Conservation (phyloP, 2,329 filamentous ascomycete genomes). For the Geosmithia morbida region DNA sequence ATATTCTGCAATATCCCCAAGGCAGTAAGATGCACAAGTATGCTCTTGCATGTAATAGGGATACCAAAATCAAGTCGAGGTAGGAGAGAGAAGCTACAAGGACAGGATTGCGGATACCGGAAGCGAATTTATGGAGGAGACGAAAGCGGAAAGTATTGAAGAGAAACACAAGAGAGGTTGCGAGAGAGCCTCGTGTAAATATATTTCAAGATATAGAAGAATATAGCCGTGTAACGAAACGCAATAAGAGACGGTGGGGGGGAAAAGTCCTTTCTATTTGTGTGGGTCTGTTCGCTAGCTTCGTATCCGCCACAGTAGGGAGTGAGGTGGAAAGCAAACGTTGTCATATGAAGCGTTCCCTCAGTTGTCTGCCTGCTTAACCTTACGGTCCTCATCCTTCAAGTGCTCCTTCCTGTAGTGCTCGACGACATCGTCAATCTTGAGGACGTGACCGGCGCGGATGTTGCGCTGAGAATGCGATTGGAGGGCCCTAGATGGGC, state of each 20-base stretch:
- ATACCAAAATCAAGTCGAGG: too few relatives aligned
- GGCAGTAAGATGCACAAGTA: too few relatives aligned
- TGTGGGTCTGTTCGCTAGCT: neutral
- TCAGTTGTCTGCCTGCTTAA: conserved; percentile 22
- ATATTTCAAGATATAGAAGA: neutral
- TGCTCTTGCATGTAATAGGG: too few relatives aligned
- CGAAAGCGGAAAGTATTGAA: too few relatives aligned
- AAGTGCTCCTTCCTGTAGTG: conserved; percentile 41
- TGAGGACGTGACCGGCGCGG: conserved; percentile 37
- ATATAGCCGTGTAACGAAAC: neutral
- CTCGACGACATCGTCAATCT: conserved; percentile 40
- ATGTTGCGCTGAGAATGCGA: conserved; percentile 37
- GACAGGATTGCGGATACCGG: too few relatives aligned
- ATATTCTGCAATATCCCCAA: too few relatives aligned
- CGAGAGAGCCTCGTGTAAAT: too few relatives aligned
- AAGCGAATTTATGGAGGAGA: too few relatives aligned
- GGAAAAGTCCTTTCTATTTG: neutral
- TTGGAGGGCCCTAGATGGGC: conserved; percentile 27
- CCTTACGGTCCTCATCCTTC: conserved; percentile 40
- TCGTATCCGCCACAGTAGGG: neutral
- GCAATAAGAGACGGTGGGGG: neutral
- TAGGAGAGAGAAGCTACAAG: too few relatives aligned
- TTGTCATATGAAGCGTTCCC: conserved; percentile 12
- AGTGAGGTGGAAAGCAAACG: neutral
- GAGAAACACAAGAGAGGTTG: neutral